phyloP scores from a whole-genome alignment of 306 rosid species.

The Rosa rugosa region DNA sequence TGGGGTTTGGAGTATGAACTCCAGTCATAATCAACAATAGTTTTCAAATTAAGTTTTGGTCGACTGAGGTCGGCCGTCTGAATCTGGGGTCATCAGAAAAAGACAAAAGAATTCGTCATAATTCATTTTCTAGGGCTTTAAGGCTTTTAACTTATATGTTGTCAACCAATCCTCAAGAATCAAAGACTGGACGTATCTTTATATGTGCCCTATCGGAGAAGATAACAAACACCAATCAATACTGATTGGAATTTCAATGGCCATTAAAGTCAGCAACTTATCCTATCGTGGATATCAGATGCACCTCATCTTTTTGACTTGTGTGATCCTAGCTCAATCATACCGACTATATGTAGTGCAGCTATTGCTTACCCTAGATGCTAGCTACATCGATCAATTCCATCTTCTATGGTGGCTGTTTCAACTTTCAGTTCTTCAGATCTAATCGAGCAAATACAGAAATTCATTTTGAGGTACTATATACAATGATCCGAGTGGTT shows the following conservation, averaged over 20 bases:
- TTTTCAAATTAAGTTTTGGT: background rate
- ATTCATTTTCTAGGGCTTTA: background rate
- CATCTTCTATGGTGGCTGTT: background rate
- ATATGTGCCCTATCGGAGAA: background rate
- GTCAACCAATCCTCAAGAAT: background rate
- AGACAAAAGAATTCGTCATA: background rate
- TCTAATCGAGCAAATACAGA: background rate
- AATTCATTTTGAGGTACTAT: background rate
- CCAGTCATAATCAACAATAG: too few species aligned
- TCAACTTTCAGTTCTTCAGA: background rate
- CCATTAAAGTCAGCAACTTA: conserved; percentile 3
- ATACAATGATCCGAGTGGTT: background rate
- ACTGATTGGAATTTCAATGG: background rate
- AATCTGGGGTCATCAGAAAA: background rate
- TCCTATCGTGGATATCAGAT: conserved; percentile 1
- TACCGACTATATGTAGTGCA: background rate
- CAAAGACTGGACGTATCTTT: background rate
- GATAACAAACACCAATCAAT: background rate
- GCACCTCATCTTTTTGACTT: background rate
- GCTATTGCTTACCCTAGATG: background rate
- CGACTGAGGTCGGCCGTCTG: background rate
- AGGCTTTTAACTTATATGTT: background rate
- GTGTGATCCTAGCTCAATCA: background rate
- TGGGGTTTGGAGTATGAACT: background rate
- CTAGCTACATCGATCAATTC: background rate